A percentile compares a stretch with the other conserved stretches of the same genome.
Conservation (phyloP, 495 filamentous ascomycete species). For the Neurospora sublineolata region DNA sequence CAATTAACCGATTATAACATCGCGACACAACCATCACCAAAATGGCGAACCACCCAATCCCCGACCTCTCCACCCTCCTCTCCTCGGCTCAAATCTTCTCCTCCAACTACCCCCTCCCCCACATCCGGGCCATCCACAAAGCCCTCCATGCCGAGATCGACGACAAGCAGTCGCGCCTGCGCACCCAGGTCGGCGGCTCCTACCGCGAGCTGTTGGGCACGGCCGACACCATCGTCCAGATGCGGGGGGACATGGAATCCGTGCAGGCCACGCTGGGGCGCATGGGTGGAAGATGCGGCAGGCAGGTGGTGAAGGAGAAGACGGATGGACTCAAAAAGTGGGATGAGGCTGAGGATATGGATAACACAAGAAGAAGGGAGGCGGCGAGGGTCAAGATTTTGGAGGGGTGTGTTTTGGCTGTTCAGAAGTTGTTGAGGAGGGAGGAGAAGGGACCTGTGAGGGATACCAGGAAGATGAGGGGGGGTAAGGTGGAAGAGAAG, state of each 20-base stretch:
- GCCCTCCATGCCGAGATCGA: constrained; percentile 45
- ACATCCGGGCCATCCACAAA: constrained; percentile 49
- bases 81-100: constrained; percentile 71
- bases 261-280: constrained; percentile 59
- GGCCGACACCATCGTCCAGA: constrained; percentile 80
- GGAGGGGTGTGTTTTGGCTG: constrained; percentile 26
- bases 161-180: constrained; percentile 77
- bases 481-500: constrained; percentile 12
- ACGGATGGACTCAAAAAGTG: constrained; percentile 37
- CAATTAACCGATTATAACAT: not conserved
- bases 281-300: constrained; percentile 70
- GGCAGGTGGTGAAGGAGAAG: constrained; percentile 57
- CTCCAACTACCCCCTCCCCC: constrained; percentile 49
- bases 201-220: constrained; percentile 90
- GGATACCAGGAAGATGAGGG: constrained; percentile 4
- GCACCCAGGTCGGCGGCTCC: constrained; percentile 82
- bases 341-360: constrained; percentile 7
- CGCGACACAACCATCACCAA: not conserved
- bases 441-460: constrained; percentile 26
- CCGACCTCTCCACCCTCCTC: constrained; percentile 34
- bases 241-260: constrained; percentile 65
- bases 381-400: constrained; percentile 31
- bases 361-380: constrained; percentile 10
- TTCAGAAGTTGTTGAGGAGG: constrained; percentile 26
- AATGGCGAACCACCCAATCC: constrained; percentile 18